Percentiles rank a stretch among this genome's conserved stretches.
phyloP scores from a whole-genome alignment of 2,329 filamentous ascomycete species.

The Zasmidium cellare region DNA sequence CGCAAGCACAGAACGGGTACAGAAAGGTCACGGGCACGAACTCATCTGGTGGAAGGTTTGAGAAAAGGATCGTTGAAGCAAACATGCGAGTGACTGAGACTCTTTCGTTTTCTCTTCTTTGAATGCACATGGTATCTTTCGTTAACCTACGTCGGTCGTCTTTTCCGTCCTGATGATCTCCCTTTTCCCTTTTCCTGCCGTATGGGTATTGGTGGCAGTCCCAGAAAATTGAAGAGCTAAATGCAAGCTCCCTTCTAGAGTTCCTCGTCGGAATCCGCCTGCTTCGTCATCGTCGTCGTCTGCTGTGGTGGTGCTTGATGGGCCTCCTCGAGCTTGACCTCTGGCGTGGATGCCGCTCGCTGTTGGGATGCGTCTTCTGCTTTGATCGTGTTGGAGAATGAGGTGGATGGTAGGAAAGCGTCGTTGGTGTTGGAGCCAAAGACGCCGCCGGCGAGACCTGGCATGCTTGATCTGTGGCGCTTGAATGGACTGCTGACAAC shows the following conservation, averaged over 20 bases:
- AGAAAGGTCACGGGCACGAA: no score
- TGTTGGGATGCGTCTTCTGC: slow-evolving; percentile 33
- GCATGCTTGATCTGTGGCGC: slow-evolving; percentile 67
- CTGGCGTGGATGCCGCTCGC: slow-evolving; percentile 32
- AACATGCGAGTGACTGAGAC: not conserved
- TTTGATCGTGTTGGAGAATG: slow-evolving; percentile 5
- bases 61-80: no score
- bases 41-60: no score
- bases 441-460: slow-evolving; percentile 25
- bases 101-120: not conserved
- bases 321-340: slow-evolving; percentile 21
- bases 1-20: no score
- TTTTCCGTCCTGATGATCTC: no score
- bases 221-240: no score
- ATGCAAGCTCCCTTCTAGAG: slow-evolving; percentile 19
- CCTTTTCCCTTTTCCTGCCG: not conserved
- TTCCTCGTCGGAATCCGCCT: slow-evolving; percentile 47
- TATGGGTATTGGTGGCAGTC: no score
- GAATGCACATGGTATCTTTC: not conserved
- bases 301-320: not conserved
- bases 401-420: slow-evolving; percentile 18
- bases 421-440: slow-evolving; percentile 23
- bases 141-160: not conserved
- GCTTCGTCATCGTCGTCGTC: not conserved
- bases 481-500: slow-evolving; percentile 71